Percentiles rank a stretch among this genome's conserved stretches.
Evolutionary conservation across 179 eudicot species (phyloP).

Genomic region (Vitellaria paradoxa): DNA sequence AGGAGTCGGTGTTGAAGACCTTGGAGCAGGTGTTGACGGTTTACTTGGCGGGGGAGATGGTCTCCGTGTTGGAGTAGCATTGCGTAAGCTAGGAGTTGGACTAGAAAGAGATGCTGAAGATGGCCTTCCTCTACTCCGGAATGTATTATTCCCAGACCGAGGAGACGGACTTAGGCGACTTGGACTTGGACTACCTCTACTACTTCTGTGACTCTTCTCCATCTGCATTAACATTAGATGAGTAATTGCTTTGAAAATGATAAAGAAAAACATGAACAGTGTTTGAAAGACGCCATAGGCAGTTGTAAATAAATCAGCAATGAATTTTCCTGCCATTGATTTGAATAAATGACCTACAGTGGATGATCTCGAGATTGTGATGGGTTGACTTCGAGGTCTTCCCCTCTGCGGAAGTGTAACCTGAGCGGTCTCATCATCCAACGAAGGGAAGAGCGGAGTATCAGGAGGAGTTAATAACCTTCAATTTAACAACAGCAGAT

Average conservation of each 20-base stretch:
- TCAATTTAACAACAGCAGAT: slow-evolving; percentile 19
- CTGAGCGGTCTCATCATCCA: slow-evolving; percentile 77
- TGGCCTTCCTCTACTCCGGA: slow-evolving; percentile 54
- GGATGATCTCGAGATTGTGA: slow-evolving; percentile 88
- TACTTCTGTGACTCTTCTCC: slow-evolving; percentile 76
- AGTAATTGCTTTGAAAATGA: background rate
- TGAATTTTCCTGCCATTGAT: background rate
- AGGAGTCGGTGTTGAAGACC: slow-evolving; percentile 70
- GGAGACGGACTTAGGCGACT: slow-evolving; percentile 89
- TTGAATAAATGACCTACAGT: slow-evolving; percentile 48
- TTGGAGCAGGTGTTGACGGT: slow-evolving; percentile 58
- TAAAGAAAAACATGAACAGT: slow-evolving; percentile 4
- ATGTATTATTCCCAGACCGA: slow-evolving; percentile 45
- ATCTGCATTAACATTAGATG: slow-evolving; percentile 40
- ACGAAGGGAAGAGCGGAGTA: slow-evolving; percentile 79
- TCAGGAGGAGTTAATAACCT: slow-evolving; percentile 99
- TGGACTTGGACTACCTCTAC: slow-evolving; percentile 72
- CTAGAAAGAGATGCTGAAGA: slow-evolving; percentile 74
- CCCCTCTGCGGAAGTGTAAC: slow-evolving; percentile 56
- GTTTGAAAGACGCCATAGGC: background rate
- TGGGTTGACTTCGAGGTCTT: slow-evolving; percentile 81
- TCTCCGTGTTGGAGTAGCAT: slow-evolving; percentile 60
- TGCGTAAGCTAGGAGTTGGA: slow-evolving; percentile 43
- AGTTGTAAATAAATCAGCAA: background rate
- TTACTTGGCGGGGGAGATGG: slow-evolving; percentile 79